A percentile compares a stretch with the other conserved stretches of the same genome.
phyloP scores from a whole-genome alignment of 2,329 filamentous ascomycete species.

The Apiospora rasikravindrae region DNA sequence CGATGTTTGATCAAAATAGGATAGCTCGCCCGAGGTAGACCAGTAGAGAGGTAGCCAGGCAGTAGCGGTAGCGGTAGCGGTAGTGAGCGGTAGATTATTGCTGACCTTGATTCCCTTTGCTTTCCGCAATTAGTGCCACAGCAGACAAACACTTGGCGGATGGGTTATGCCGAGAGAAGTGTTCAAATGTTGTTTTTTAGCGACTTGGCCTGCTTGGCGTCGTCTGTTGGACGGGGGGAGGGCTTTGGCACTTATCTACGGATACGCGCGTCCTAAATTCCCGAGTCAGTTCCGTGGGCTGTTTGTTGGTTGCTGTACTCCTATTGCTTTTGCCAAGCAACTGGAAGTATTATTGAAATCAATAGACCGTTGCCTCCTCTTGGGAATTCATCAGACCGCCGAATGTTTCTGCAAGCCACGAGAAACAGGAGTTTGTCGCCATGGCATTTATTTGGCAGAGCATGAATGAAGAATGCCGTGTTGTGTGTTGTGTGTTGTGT shows the following conservation, averaged over 20 bases:
- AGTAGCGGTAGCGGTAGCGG: not conserved
- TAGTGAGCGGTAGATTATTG: not conserved
- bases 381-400: not conserved
- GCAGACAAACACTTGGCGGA: not conserved
- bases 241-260: not conserved
- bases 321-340: not conserved
- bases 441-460: not conserved
- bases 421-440: not conserved
- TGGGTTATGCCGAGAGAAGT: not conserved
- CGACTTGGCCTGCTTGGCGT: not conserved
- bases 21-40: not conserved
- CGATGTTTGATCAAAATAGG: conserved; percentile 10
- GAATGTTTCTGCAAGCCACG: not conserved
- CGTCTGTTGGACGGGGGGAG: not conserved
- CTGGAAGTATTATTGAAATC: not conserved
- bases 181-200: not conserved
- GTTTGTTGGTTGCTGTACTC: not conserved
- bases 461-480: not conserved
- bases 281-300: not conserved
- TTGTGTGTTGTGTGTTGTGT: no score
- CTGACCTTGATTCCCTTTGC: not conserved
- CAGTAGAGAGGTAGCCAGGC: no score
- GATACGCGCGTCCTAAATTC: conserved; percentile 1
- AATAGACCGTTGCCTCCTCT: not conserved
- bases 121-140: not conserved